Evolutionary conservation across 2,329 filamentous ascomycete genomes (phyloP).

Genomic region (Diaporthe humulicola): DNA sequence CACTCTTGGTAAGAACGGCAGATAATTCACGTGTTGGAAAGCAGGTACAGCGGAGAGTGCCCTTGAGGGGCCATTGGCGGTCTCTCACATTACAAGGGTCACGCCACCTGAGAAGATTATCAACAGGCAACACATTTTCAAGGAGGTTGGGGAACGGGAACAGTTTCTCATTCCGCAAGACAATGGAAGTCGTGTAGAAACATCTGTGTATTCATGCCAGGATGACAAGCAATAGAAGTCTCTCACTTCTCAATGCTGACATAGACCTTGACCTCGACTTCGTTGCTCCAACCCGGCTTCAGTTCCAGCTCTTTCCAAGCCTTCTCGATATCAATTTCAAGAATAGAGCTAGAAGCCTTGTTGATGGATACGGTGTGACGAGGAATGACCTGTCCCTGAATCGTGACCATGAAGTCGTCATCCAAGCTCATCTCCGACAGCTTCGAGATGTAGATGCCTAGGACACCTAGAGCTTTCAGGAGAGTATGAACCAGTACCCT

Average conservation of each 20-base stretch:
- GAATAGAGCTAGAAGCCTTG: slow-evolving; percentile 65
- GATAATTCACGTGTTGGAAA: no score
- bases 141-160: not conserved
- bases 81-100: not conserved
- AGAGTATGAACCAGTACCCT: slow-evolving; percentile 75
- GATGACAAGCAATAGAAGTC: not conserved
- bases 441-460: slow-evolving; percentile 83
- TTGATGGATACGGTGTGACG: slow-evolving; percentile 73
- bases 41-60: not conserved
- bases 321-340: slow-evolving; percentile 81
- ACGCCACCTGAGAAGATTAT: not conserved
- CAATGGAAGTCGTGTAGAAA: not conserved
- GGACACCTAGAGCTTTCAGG: slow-evolving; percentile 83
- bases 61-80: not conserved
- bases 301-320: slow-evolving; percentile 85
- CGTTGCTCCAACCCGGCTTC: slow-evolving; percentile 82
- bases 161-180: no score
- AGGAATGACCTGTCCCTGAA: slow-evolving; percentile 80
- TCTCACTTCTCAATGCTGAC: slow-evolving; percentile 55
- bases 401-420: slow-evolving; percentile 79
- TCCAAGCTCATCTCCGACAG: slow-evolving; percentile 72
- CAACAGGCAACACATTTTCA: not conserved
- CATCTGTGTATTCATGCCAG: not conserved
- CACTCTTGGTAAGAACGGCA: not conserved
- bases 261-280: slow-evolving; percentile 77